phyloP scores from a whole-genome alignment of 345 rosid genomes.

The Stellera chamaejasme region DNA sequence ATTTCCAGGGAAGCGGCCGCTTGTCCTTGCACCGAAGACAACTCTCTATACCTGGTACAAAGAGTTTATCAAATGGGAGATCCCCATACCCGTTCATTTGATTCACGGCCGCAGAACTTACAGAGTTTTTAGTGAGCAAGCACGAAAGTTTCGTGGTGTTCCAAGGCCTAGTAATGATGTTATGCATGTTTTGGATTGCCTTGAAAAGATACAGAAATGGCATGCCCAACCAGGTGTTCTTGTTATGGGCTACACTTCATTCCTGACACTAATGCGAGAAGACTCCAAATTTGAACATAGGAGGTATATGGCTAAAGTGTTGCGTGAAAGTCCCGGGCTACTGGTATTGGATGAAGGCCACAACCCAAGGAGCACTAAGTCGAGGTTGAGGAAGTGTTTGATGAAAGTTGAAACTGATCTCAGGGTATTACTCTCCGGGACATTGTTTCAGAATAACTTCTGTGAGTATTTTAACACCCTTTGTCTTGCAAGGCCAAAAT shows the following conservation, averaged over 20 bases:
- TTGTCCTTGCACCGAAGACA: slow-evolving; percentile 91
- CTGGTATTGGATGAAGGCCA: slow-evolving; percentile 87
- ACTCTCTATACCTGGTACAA: slow-evolving; percentile 94
- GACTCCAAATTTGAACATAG: slow-evolving; percentile 73
- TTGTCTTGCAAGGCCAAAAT: slow-evolving; percentile 83
- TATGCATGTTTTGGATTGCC: slow-evolving; percentile 81
- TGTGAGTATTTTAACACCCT: slow-evolving; percentile 92
- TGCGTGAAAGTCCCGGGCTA: slow-evolving; percentile 85
- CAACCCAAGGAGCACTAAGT: slow-evolving; percentile 89
- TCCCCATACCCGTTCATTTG: slow-evolving; percentile 74
- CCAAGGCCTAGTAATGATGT: slow-evolving; percentile 68
- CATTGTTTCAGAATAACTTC: slow-evolving; percentile 93
- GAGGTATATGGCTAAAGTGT: slow-evolving; percentile 73
- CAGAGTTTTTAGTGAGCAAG: slow-evolving; percentile 36
- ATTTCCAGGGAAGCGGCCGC: slow-evolving; percentile 78
- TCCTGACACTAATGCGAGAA: slow-evolving; percentile 79
- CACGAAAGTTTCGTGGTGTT: slow-evolving; percentile 33
- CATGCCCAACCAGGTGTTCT: slow-evolving; percentile 85
- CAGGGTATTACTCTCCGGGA: slow-evolving; percentile 81
- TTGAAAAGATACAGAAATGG: slow-evolving; percentile 92
- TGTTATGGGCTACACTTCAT: slow-evolving; percentile 96
- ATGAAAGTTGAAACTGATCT: slow-evolving; percentile 80
- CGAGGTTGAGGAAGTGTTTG: slow-evolving; percentile 79
- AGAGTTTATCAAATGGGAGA: slow-evolving; percentile 89
- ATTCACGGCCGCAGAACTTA: slow-evolving; percentile 80